These are phyloP conservation scores for Rasamsonia emersonii DNA, from an alignment of 2,329 filamentous ascomycete genomes.

Conservation along the genomic window DNA sequence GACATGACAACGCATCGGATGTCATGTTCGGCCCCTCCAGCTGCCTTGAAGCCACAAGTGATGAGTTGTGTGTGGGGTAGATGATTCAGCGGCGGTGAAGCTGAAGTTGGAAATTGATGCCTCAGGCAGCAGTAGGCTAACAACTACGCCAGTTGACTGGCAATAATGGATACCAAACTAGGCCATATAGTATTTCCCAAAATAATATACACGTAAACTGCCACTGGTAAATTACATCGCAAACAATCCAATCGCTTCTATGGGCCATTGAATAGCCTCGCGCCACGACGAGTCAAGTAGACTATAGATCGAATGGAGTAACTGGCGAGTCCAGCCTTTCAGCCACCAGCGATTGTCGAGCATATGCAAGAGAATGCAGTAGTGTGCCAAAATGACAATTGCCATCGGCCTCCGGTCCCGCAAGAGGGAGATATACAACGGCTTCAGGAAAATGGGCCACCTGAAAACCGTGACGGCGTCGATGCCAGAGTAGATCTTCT, in stretches of 20 bases:
- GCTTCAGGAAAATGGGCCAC: conserved; percentile 55
- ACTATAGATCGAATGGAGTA: conserved; percentile 52
- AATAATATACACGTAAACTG: no score
- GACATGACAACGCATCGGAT: no score
- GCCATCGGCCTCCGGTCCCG: conserved; percentile 52
- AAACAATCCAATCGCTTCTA: conserved; percentile 14
- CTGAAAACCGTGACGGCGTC: conserved; percentile 39
- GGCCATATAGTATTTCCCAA: no score
- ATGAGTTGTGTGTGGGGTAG: no score
- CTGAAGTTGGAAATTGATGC: no score
- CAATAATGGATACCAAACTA: no score
- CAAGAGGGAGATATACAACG: conserved; percentile 55
- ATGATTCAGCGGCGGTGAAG: no score
- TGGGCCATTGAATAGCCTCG: conserved; percentile 16
- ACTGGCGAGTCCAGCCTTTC: conserved; percentile 55
- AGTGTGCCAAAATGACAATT: conserved; percentile 56
- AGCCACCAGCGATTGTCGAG: conserved; percentile 60
- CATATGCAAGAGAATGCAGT: conserved; percentile 55
- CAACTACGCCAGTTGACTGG: no score
- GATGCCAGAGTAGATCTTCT: conserved; percentile 12
- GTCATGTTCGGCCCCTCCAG: no score
- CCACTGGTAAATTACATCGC: background rate
- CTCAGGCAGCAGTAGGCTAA: no score
- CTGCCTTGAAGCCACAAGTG: no score
- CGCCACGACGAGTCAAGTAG: conserved; percentile 13